phyloP scores from a whole-genome alignment of 495 filamentous ascomycete genomes.

The Aspergillus bridgeri region DNA sequence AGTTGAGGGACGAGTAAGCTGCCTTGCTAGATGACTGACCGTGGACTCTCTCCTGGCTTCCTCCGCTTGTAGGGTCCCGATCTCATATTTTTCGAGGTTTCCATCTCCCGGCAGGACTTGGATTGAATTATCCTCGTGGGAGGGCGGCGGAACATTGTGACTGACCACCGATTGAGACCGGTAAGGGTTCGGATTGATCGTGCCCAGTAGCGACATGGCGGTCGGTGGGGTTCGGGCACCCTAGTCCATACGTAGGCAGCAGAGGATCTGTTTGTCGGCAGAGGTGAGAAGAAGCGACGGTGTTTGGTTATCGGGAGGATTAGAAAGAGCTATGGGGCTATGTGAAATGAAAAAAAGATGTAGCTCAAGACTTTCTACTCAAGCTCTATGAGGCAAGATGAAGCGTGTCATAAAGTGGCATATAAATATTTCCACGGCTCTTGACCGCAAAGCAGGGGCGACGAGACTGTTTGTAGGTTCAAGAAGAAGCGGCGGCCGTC shows the following conservation, averaged over 20 bases:
- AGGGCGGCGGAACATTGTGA: constrained; percentile 4
- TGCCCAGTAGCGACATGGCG: constrained; percentile 17
- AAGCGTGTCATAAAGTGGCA: too few relatives aligned
- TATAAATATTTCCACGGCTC: not conserved
- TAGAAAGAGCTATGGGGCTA: not conserved
- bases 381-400: not conserved
- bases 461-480: too few relatives aligned
- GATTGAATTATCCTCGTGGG: not conserved
- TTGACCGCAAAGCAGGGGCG: not conserved
- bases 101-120: not conserved
- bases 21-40: constrained; percentile 15
- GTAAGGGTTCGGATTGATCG: constrained; percentile 10
- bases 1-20: constrained; percentile 21
- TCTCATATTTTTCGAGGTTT: not conserved
- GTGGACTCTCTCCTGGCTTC: constrained; percentile 13
- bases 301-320: too few relatives aligned
- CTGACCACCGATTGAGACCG: constrained; percentile 20
- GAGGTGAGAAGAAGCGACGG: too few relatives aligned
- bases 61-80: constrained; percentile 13
- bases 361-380: not conserved
- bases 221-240: not conserved
- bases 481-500: too few relatives aligned
- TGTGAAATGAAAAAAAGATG: not conserved
- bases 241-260: not conserved
- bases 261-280: too few relatives aligned